Base-by-base conservation (phyloP, 805 yeast species). In the Metschnikowia corniflorae region DNA sequence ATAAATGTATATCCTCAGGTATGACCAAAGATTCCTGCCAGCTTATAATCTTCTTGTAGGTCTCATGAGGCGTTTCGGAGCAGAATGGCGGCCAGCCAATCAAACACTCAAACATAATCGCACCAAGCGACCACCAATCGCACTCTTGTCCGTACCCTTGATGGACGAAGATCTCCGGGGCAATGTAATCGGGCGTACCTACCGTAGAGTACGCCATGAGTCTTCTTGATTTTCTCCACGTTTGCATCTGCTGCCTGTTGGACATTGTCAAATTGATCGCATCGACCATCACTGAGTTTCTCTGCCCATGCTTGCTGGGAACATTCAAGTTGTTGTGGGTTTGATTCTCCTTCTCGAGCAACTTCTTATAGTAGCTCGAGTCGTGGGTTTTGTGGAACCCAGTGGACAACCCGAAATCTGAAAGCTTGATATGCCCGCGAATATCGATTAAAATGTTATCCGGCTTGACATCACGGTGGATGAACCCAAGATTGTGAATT, bases 21-120 rank as follows among this genome's bases (percentile, higher is more conserved):
- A 88, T 83, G 40, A 78, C 82, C 53, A 88, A 66, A 1, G 94
- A 80, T 55, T 88, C 94, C 54, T 82, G 86, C 89, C 95, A 88
- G 59, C 86, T 86, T 56, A 88, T 71, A 53, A 88, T 88, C 73
- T 89, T 88, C 38, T 89, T 75, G 61, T 88, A 88, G 0, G 97
- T 88, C 50, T 88, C 97, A 43, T 86, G 95, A 8, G 96, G 95
- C 8, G 95, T 85, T 54, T 88, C 96, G 0, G 93, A 81, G 65
- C 96, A 88, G 61, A 88, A 88, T 31, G 97, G 97, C 17, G 97
- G 96, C 95, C 96, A 88, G 21, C 97, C 97, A 42, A 88, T 85
- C 44, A 88, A 67, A 66, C 97, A 88, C 70, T 88, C 97, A 61
- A 83, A 88, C 97, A 88, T 89, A 55, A 88, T 88, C 1, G 96